Evolutionary conservation across 139 green algal species (phyloP).

Genomic region (Chlorella ohadii): DNA sequence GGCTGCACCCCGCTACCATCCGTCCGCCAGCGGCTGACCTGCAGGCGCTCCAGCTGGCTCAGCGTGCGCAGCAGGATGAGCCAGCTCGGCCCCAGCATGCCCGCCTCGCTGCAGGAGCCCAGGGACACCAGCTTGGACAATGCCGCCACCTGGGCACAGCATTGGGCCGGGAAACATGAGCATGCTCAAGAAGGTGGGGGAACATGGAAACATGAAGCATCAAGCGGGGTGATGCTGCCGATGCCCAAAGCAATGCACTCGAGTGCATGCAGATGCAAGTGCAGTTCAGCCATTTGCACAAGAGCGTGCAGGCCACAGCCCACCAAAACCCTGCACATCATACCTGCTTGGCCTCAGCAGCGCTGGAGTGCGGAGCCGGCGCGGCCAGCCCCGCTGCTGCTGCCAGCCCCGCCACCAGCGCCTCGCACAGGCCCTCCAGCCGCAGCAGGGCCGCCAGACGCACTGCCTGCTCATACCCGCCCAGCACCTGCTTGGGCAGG

Average conservation of each 20-base stretch:
- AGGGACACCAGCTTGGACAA: conserved; percentile 71
- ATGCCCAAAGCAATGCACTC: too few species aligned
- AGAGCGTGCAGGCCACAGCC: too few species aligned
- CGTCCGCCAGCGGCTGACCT: too few species aligned
- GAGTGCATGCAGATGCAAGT: too few species aligned
- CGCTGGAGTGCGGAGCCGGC: conserved; percentile 19
- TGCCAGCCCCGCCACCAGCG: conserved; percentile 59
- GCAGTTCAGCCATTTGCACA: too few species aligned
- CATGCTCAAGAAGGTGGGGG: too few species aligned
- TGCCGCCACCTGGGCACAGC: conserved; percentile 51
- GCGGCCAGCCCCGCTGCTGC: conserved; percentile 31
- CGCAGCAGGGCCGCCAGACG: conserved; percentile 69
- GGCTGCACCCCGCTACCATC: too few species aligned
- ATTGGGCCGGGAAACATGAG: too few species aligned
- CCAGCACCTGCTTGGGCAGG: conserved; percentile 44
- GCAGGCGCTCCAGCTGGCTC: conserved; percentile 75
- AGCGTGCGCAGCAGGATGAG: conserved; percentile 75
- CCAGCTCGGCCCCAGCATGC: conserved; percentile 78
- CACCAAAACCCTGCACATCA: too few species aligned
- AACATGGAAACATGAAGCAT: too few species aligned
- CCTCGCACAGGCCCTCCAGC: conserved; percentile 69
- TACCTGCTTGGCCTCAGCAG: conserved; percentile 43
- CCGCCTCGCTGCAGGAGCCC: conserved; percentile 62
- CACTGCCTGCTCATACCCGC: conserved; percentile 57
- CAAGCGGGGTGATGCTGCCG: too few species aligned